Base-by-base conservation (phyloP, 768 basidiomycete species). In the Mycena filopes region DNA sequence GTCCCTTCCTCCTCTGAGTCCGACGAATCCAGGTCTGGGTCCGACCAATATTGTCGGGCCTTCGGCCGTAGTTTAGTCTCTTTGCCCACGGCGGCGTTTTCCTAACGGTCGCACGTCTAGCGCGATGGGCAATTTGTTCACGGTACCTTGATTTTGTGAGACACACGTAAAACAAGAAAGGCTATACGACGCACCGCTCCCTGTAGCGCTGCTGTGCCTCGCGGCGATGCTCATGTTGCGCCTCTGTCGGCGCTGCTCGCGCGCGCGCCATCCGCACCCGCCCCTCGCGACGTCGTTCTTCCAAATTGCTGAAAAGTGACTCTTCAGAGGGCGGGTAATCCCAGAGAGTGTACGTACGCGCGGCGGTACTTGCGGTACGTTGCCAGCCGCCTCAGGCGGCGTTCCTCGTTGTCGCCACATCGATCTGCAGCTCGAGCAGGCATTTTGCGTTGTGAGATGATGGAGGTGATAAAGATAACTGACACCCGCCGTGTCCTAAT, bases 101-200 rank as follows among this genome's bases (percentile, higher is more conserved):
- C 36, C 47, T 47, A 8, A 38, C 46, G 4, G 56, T 25, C 1
- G 56, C 43, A 11, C 45, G 56, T 1, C 56, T 1, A 9, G 56
- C 56, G 0, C 56, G 45, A 18, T 58, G 56, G 1, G 45, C 46
- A 18, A 58, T 58, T 25, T 48, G 43, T 25, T 58, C 56, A 11
- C 31, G 1, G 20, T 25, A 57, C 1, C 55, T 57, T 31, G 7
- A 8, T 23, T 45, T 45, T 45, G 31, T 12, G 31, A 12, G 7
- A 33, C 7, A 6, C 31, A 33, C 31, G 31, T 33, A 33, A 33
- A 33, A 6, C 31, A 33, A 5, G 5, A 33, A 33, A 33, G n/a
- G n/a, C 12, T 33, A 33, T 33, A 12, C 7, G 7, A 33, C 31
- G 31, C 43, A 47, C 46, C 26, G 25, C 28, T 47, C 46, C 25